Percentiles rank a stretch among this genome's conserved stretches.
Conservation (phyloP, 2,329 filamentous ascomycete species). For the Chlorencoelia australis region DNA sequence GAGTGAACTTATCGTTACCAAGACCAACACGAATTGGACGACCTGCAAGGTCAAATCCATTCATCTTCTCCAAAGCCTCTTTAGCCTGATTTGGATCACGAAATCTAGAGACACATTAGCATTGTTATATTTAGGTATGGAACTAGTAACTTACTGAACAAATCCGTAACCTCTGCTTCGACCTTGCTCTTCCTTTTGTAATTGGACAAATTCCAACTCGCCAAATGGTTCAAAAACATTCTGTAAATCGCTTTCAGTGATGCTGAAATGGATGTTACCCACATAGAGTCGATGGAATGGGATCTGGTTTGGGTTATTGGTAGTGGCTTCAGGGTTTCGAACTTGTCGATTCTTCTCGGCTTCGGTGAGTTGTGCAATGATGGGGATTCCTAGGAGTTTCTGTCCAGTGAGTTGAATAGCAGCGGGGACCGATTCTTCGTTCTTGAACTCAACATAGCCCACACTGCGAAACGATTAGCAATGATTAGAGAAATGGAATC, state of each 20-base stretch:
- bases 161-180: slow-evolving; percentile 95
- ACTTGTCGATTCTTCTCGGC: slow-evolving; percentile 98
- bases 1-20: slow-evolving; percentile 99
- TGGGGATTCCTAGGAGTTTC: slow-evolving; percentile 95
- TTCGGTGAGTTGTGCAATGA: slow-evolving; percentile 96
- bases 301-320: slow-evolving; percentile 67
- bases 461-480: slow-evolving; percentile 54
- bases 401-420: slow-evolving; percentile 98
- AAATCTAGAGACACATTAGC: slow-evolving; percentile 53
- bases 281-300: slow-evolving; percentile 98
- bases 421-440: slow-evolving; percentile 84
- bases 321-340: slow-evolving; percentile 62
- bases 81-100: slow-evolving; percentile 83
- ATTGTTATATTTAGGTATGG: background rate
- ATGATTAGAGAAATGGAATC: background rate
- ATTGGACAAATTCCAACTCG: slow-evolving; percentile 91
- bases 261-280: slow-evolving; percentile 98
- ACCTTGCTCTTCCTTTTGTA: slow-evolving; percentile 90
- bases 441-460: slow-evolving; percentile 97
- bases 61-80: slow-evolving; percentile 97
- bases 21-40: slow-evolving; percentile 97
- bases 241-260: slow-evolving; percentile 90
- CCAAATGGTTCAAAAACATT: slow-evolving; percentile 97
- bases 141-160: slow-evolving; percentile 67
- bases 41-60: slow-evolving; percentile 94